A percentile compares a stretch with the other conserved stretches of the same genome.
phyloP scores from a whole-genome alignment of 805 yeast species.

The Teunomyces tritomae region DNA sequence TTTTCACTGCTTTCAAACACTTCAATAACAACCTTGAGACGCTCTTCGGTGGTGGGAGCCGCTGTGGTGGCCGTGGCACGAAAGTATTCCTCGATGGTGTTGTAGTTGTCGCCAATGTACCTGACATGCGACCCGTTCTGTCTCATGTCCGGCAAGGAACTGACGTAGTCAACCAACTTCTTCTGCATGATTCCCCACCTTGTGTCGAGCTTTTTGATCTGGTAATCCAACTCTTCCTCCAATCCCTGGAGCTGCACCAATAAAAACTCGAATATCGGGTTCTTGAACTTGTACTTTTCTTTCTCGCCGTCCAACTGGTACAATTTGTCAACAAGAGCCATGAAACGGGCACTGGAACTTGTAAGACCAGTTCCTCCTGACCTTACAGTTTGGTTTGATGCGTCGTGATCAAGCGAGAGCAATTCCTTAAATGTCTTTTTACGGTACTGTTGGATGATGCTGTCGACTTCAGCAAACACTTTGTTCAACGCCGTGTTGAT shows the following conservation, averaged over 20 bases:
- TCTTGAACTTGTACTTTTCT: conserved; percentile 12
- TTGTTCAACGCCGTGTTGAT: conserved; percentile 28
- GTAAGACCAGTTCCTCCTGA: conserved; percentile 5
- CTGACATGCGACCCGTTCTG: conserved; percentile 34
- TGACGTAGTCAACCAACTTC: conserved; percentile 35
- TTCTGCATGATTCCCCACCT: conserved; percentile 37
- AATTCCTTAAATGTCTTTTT: conserved; percentile 35
- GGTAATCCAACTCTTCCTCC: conserved; percentile 33
- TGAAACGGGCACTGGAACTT: conserved; percentile 28
- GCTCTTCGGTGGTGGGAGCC: conserved; percentile 24
- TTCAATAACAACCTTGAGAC: conserved; percentile 25
- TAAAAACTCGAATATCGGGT: conserved; percentile 38
- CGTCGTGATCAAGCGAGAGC: conserved; percentile 38
- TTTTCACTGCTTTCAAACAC: conserved; percentile 38
- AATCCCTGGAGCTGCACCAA: conserved; percentile 29
- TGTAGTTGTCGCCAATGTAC: conserved; percentile 39
- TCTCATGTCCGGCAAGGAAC: conserved; percentile 29
- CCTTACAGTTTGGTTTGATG: conserved; percentile 11
- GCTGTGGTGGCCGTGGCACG: conserved; percentile 25
- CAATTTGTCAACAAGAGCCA: conserved; percentile 38
- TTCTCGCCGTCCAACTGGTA: conserved; percentile 27
- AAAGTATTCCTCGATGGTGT: conserved; percentile 33
- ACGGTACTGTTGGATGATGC: conserved; percentile 33
- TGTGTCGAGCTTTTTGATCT: conserved; percentile 32
- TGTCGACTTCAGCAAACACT: conserved; percentile 32